Percentiles rank a stretch among this genome's conserved stretches.
These are phyloP conservation scores for Aspergillus sp. DNA, from an alignment of 2,329 filamentous ascomycete species.

Conservation along the genomic window DNA sequence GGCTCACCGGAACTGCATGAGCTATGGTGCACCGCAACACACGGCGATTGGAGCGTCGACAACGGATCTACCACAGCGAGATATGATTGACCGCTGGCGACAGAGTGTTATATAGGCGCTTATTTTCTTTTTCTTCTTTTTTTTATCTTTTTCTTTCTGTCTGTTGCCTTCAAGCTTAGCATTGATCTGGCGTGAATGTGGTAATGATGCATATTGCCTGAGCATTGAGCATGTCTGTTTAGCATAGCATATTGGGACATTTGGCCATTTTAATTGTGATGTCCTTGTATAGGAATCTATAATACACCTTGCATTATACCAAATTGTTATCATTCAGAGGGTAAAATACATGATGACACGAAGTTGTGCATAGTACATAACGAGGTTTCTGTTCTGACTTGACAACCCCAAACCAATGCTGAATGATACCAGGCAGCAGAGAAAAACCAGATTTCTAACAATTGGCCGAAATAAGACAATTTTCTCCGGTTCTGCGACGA, in stretches of 20 bases:
- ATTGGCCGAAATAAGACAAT: not conserved
- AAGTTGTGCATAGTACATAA: too few species aligned
- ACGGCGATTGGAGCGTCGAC: slow-evolving; percentile 17
- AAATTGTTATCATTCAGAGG: too few species aligned
- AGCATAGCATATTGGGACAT: not conserved
- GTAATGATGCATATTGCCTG: not conserved
- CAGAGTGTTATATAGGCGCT: slow-evolving; percentile 32
- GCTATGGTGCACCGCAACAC: slow-evolving; percentile 21
- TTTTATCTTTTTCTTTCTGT: slow-evolving; percentile 3
- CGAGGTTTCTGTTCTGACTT: too few species aligned
- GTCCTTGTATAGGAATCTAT: not conserved
- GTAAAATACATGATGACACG: too few species aligned
- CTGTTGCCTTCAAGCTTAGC: not conserved
- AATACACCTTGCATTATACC: too few species aligned
- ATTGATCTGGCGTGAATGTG: not conserved
- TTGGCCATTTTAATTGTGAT: not conserved
- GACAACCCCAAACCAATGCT: too few species aligned
- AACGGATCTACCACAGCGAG: slow-evolving; percentile 36
- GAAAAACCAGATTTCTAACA: not conserved
- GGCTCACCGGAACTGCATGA: slow-evolving; percentile 21
- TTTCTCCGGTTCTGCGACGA: not conserved
- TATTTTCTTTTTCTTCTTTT: slow-evolving; percentile 2
- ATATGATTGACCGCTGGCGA: slow-evolving; percentile 56
- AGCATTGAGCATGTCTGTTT: not conserved
- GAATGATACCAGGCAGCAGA: too few species aligned